phyloP scores from a whole-genome alignment of 306 rosid species.

The Begonia peltatifolia region DNA sequence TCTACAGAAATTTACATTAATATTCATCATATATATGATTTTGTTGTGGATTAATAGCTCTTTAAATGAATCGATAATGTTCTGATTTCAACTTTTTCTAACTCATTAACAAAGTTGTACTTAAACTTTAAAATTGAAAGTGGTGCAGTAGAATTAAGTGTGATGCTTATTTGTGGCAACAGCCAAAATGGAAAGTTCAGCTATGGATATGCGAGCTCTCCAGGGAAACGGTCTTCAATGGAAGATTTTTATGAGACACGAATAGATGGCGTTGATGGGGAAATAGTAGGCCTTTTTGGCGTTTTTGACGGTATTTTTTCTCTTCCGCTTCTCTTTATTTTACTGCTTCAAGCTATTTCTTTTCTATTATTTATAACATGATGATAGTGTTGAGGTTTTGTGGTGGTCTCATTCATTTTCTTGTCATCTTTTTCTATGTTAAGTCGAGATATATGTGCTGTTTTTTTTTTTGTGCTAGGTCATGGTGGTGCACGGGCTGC shows the following conservation, averaged over 20 bases:
- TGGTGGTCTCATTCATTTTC: no score
- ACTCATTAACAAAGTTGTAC: no score
- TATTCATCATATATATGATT: no score
- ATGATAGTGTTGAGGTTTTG: no score
- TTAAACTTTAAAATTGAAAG: no score
- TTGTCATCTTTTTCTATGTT: no score
- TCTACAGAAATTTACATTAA: no score
- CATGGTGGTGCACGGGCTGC: conserved; percentile 98
- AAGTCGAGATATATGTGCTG: no score
- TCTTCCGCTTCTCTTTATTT: conserved; percentile 3
- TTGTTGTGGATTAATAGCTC: no score
- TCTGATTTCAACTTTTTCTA: no score
- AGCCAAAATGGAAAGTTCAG: conserved; percentile 87
- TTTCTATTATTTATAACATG: no score
- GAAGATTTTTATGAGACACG: conserved; percentile 92
- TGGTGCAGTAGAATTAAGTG: conserved; percentile 10
- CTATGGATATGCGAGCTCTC: conserved; percentile 92
- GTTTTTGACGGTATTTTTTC: conserved; percentile 71
- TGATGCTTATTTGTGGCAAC: conserved; percentile 18
- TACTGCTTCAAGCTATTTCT: neutral
- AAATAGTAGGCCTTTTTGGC: conserved; percentile 85
- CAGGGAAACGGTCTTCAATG: conserved; percentile 91
- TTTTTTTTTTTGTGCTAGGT: conserved; percentile 36
- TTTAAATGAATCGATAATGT: no score
- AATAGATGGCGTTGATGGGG: conserved; percentile 88